Percentiles rank a stretch among this genome's conserved stretches.
These are phyloP conservation scores for Alternaria alternata DNA, from an alignment of 2,329 filamentous ascomycete species.

Conservation along the genomic window DNA sequence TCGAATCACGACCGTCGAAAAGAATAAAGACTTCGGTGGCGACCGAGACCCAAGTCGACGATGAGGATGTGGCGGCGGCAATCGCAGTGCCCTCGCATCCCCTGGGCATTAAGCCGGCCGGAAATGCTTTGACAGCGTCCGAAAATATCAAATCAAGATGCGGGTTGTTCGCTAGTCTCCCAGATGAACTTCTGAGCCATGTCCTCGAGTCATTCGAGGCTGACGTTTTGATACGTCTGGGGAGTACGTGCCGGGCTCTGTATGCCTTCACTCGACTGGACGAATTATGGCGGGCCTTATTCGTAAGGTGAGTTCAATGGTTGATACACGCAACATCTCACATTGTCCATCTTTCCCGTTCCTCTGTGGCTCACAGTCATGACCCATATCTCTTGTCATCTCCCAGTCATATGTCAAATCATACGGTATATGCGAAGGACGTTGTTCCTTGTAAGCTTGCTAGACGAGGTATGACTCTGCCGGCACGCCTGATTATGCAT, in stretches of 20 bases:
- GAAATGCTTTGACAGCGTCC: slow-evolving; percentile 76
- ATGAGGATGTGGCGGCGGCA: slow-evolving; percentile 55
- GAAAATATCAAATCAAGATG: slow-evolving; percentile 72
- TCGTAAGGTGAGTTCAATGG: slow-evolving; percentile 75
- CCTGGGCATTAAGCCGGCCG: slow-evolving; percentile 82
- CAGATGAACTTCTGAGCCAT: slow-evolving; percentile 81
- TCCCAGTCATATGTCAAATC: slow-evolving; percentile 5
- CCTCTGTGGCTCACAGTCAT: slow-evolving; percentile 6
- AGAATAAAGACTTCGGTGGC: slow-evolving; percentile 41
- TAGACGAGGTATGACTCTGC: slow-evolving; percentile 13
- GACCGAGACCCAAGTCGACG: slow-evolving; percentile 28
- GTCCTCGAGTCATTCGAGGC: slow-evolving; percentile 79
- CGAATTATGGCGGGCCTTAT: slow-evolving; percentile 87
- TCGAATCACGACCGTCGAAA: slow-evolving; percentile 48
- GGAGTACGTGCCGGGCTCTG: slow-evolving; percentile 82
- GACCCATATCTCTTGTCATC: not conserved
- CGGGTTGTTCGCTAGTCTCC: slow-evolving; percentile 72
- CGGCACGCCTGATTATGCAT: slow-evolving; percentile 2
- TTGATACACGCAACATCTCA: slow-evolving; percentile 8
- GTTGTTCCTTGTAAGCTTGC: slow-evolving; percentile 1
- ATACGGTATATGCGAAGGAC: slow-evolving; percentile 4
- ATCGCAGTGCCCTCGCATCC: slow-evolving; percentile 77
- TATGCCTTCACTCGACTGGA: slow-evolving; percentile 86
- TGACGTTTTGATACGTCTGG: slow-evolving; percentile 68
- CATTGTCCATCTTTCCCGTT: slow-evolving; percentile 7